phyloP scores from a whole-genome alignment of 2,329 filamentous ascomycete species.

The Piedraia hortae region DNA sequence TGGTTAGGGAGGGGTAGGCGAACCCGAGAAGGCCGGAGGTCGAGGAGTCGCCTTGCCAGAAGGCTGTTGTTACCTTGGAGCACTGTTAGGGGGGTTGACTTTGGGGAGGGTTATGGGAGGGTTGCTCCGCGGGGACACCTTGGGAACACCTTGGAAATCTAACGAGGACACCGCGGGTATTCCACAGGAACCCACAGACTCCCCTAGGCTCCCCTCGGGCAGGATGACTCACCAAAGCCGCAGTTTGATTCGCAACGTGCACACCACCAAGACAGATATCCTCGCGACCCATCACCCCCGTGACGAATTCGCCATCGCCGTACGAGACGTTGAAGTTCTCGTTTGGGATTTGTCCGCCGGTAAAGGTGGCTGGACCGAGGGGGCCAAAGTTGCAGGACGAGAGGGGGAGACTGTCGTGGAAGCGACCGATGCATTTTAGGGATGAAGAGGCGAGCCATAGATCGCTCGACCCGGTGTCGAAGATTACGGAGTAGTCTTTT shows the following conservation, averaged over 20 bases:
- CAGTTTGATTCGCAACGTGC: conserved; percentile 15
- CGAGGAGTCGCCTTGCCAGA: conserved; percentile 18
- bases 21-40: conserved; percentile 20
- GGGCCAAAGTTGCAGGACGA: conserved; percentile 6
- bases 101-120: no score
- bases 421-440: background rate
- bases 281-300: conserved; percentile 13
- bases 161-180: no score
- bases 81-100: no score
- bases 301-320: conserved; percentile 15
- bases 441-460: conserved; percentile 12
- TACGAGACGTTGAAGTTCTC: conserved; percentile 16
- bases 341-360: conserved; percentile 13
- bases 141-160: no score
- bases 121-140: no score
- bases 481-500: conserved; percentile 9
- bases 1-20: conserved; percentile 20
- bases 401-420: conserved; percentile 1
- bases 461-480: conserved; percentile 20
- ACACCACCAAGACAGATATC: conserved; percentile 17
- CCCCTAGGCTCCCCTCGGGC: no score
- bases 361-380: conserved; percentile 7
- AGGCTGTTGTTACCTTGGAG: no score
- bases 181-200: no score
- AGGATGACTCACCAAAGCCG: conserved; percentile 18